Percentiles rank a stretch among this genome's conserved stretches.
Evolutionary conservation across 495 filamentous ascomycete species (phyloP).

Genomic region (Pyrenula massariospora): DNA sequence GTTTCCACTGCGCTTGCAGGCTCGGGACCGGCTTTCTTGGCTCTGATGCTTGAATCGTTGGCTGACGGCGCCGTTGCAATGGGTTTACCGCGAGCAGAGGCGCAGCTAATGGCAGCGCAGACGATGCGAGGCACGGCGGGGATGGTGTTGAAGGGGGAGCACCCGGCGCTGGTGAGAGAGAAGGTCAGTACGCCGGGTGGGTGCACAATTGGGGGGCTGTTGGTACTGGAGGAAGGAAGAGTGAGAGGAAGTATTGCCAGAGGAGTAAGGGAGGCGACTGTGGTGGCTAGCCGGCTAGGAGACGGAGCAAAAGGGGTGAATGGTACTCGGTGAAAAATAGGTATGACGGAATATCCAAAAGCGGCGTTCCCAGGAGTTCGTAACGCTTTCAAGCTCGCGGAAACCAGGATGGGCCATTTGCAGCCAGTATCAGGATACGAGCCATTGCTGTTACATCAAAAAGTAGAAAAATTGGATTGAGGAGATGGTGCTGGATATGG

Average conservation of each 20-base stretch:
- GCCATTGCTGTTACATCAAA: too few relatives aligned
- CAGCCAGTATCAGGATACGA: too few relatives aligned
- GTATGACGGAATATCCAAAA: too few relatives aligned
- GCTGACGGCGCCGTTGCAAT: constrained; percentile 73
- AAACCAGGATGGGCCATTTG: too few relatives aligned
- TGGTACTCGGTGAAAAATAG: constrained; percentile 29
- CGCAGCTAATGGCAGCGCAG: constrained; percentile 71
- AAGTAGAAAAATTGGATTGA: too few relatives aligned
- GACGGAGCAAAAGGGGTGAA: constrained; percentile 33
- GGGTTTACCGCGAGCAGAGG: constrained; percentile 66
- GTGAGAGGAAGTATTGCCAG: constrained; percentile 58
- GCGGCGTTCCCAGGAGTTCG: too few relatives aligned
- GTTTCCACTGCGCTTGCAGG: constrained; percentile 64
- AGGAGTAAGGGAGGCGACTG: constrained; percentile 67
- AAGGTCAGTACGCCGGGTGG: constrained; percentile 73
- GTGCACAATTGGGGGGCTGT: constrained; percentile 65
- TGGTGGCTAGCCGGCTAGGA: constrained; percentile 63
- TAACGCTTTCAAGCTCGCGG: too few relatives aligned
- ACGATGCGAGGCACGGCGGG: constrained; percentile 57
- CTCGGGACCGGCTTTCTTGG: constrained; percentile 68
- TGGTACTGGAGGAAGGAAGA: constrained; percentile 65
- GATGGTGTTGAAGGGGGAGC: constrained; percentile 59
- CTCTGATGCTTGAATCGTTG: constrained; percentile 65
- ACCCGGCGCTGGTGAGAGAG: constrained; percentile 64
- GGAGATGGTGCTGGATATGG: too few relatives aligned